A percentile compares a stretch with the other conserved stretches of the same genome.
Conservation (phyloP, 2,329 filamentous ascomycete genomes). For the Penicillium occitanis region DNA sequence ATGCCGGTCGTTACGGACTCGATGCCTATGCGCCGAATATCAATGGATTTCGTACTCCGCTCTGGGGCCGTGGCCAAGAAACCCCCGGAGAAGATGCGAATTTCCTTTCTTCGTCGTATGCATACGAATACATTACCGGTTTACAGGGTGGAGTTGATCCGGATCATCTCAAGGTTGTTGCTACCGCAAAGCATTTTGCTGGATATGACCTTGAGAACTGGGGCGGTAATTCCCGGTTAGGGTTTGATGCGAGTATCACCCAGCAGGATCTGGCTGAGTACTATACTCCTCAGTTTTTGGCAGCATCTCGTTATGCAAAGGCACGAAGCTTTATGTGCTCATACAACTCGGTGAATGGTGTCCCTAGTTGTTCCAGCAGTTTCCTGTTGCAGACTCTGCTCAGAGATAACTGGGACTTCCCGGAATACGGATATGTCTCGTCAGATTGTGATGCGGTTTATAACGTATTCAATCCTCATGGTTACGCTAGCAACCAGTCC, state of each 20-base stretch:
- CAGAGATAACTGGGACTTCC: constrained; percentile 66
- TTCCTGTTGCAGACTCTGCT: constrained; percentile 65
- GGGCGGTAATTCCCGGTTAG: constrained; percentile 45
- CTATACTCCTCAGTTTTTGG: constrained; percentile 65
- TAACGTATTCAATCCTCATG: constrained; percentile 59
- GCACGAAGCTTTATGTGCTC: constrained; percentile 62
- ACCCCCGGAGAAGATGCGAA: constrained; percentile 55
- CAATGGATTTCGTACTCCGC: constrained; percentile 63
- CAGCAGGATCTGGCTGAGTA: constrained; percentile 67
- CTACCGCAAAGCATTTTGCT: constrained; percentile 61
- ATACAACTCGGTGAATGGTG: constrained; percentile 65
- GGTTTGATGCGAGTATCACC: constrained; percentile 57
- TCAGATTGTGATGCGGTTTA: constrained; percentile 65
- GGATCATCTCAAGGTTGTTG: constrained; percentile 44
- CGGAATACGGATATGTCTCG: constrained; percentile 57
- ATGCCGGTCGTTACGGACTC: constrained; percentile 50
- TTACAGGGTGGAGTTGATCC: constrained; percentile 51
- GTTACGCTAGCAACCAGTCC: constrained; percentile 46
- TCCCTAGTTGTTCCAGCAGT: constrained; percentile 62
- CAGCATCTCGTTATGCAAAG: constrained; percentile 59
- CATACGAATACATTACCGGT: constrained; percentile 54
- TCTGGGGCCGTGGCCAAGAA: constrained; percentile 63
- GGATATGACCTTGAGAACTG: constrained; percentile 59
- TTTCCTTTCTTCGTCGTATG: constrained; percentile 51
- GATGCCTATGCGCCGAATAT: constrained; percentile 60